Evolutionary conservation across 2,329 filamentous ascomycete genomes (phyloP).

Genomic region (Arthroderma sp.): DNA sequence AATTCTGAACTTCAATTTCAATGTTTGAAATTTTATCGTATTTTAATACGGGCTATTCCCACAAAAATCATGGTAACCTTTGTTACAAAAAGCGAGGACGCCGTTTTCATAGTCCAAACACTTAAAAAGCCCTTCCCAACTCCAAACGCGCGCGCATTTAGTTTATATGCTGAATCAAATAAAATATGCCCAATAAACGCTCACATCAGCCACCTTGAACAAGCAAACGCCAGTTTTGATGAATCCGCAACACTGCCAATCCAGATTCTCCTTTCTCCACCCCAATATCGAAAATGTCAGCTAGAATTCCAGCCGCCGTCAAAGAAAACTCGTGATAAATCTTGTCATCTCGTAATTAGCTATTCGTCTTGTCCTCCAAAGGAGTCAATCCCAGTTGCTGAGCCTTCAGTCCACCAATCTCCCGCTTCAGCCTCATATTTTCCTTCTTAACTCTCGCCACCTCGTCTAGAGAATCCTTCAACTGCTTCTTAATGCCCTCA

Average conservation of each 20-base stretch:
- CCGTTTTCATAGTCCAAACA: background rate
- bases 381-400: conserved; percentile 22
- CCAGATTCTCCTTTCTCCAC: no score
- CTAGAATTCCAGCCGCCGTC: no score
- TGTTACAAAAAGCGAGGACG: background rate
- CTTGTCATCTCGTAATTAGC: background rate
- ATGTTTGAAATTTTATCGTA: no score
- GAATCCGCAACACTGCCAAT: no score
- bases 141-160: background rate
- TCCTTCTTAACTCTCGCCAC: conserved; percentile 67
- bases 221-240: no score
- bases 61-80: background rate
- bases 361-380: background rate
- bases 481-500: conserved; percentile 57
- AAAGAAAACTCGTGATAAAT: no score
- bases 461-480: conserved; percentile 67
- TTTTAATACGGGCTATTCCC: no score
- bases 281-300: no score
- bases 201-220: no score
- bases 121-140: background rate
- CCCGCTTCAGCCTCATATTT: conserved; percentile 67
- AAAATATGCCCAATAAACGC: no score
- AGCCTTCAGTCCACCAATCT: conserved; percentile 58
- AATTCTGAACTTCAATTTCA: no score
- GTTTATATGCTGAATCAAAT: no score